Conservation (phyloP, 306 rosid genomes). For the Astragalus membranaceus region DNA sequence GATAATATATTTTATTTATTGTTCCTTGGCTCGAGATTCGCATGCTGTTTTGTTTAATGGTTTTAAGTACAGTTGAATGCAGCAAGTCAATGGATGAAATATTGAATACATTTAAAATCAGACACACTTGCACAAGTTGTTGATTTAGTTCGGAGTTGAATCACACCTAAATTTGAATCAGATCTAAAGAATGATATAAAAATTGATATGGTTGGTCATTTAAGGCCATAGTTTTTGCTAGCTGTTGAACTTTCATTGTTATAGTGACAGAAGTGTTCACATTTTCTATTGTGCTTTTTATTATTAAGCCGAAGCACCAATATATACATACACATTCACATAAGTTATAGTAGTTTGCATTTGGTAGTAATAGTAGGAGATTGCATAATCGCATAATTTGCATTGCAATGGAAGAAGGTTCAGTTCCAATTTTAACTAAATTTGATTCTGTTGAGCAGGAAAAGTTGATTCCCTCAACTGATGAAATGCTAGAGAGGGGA, state of each 20-base stretch:
- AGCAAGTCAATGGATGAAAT: background rate
- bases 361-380: background rate
- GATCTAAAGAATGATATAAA: background rate
- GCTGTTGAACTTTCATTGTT: background rate
- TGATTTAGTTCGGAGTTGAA: background rate
- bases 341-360: background rate
- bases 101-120: background rate
- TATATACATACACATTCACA: background rate
- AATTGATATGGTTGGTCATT: background rate
- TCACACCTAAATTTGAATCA: background rate
- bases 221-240: background rate
- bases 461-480: background rate
- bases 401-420: background rate
- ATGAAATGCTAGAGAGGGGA: conserved; percentile 12
- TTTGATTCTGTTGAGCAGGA: background rate
- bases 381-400: too few species aligned
- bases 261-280: background rate
- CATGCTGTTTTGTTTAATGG: background rate
- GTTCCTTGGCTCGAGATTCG: background rate
- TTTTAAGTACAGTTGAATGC: background rate
- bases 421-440: background rate
- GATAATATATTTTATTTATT: background rate
- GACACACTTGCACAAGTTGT: background rate
- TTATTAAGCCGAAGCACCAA: background rate
- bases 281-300: background rate